These are phyloP conservation scores for Xerocomus brunneocitrinus DNA, from an alignment of 768 basidiomycete species.

Conservation along the genomic window DNA sequence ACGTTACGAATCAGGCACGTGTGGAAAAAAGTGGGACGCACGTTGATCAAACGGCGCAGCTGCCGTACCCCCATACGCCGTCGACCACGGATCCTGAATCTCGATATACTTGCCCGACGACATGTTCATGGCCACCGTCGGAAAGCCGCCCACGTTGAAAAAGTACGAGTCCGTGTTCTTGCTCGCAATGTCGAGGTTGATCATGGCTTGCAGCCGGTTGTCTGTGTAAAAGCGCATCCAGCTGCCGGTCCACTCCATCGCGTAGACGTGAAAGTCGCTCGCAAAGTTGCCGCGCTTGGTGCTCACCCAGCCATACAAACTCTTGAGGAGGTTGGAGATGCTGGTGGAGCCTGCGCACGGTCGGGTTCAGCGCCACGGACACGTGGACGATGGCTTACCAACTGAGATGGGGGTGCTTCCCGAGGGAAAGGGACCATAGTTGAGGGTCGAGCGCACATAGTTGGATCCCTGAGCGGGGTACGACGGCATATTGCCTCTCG, in stretches of 20 bases:
- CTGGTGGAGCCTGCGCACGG: slow-evolving; percentile 4
- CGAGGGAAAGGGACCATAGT: slow-evolving; percentile 56
- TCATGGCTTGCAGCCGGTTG: slow-evolving; percentile 45
- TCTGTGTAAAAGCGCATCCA: slow-evolving; percentile 56
- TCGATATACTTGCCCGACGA: slow-evolving; percentile 36
- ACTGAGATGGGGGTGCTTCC: slow-evolving; percentile 31
- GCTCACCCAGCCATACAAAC: slow-evolving; percentile 34
- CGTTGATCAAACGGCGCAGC: slow-evolving; percentile 44
- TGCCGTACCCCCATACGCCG: slow-evolving; percentile 36
- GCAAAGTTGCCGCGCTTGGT: slow-evolving; percentile 43
- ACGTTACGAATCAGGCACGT: slow-evolving; percentile 7
- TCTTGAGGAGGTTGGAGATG: slow-evolving; percentile 27
- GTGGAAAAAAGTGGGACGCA: background rate
- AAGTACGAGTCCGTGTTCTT: slow-evolving; percentile 43
- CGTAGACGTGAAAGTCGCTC: slow-evolving; percentile 48
- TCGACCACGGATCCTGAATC: slow-evolving; percentile 48
- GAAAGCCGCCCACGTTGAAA: slow-evolving; percentile 50
- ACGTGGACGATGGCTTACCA: slow-evolving; percentile 8
- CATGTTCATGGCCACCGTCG: slow-evolving; percentile 43
- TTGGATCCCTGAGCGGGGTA: slow-evolving; percentile 42
- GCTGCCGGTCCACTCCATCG: slow-evolving; percentile 55
- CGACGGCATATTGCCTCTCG: slow-evolving; percentile 43
- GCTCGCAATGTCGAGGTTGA: slow-evolving; percentile 44
- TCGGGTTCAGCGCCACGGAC: background rate
- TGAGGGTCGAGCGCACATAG: slow-evolving; percentile 53